Evolutionary conservation across 345 rosid genomes (phyloP).

Genomic region (Turnera subulata): DNA sequence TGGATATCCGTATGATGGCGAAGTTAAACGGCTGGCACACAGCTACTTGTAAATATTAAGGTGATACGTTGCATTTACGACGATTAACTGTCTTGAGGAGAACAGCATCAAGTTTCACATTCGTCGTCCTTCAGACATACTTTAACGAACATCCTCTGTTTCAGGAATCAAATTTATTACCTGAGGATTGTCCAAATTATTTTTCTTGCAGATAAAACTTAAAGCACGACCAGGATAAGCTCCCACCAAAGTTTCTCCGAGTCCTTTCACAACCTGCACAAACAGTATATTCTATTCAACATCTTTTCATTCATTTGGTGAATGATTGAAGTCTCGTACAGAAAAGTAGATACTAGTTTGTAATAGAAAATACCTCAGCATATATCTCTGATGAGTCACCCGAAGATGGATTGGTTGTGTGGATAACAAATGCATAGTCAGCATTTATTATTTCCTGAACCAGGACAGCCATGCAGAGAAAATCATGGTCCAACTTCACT

Average conservation of each 20-base stretch:
- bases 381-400: slow-evolving; percentile 90
- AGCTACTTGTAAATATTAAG: too few species aligned
- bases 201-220: slow-evolving; percentile 86
- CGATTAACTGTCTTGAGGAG: too few species aligned
- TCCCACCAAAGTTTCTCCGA: slow-evolving; percentile 97
- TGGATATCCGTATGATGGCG: neutral
- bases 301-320: slow-evolving; percentile 6
- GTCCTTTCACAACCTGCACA: slow-evolving; percentile 87
- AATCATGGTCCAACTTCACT: slow-evolving; percentile 84
- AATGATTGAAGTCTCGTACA: neutral
- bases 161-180: slow-evolving; percentile 25
- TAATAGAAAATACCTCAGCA: slow-evolving; percentile 90
- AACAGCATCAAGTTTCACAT: neutral
- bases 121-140: neutral
- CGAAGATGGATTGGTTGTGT: slow-evolving; percentile 94
- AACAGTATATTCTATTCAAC: slow-evolving; percentile 13
- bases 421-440: slow-evolving; percentile 96
- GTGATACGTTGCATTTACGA: too few species aligned
- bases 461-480: slow-evolving; percentile 96
- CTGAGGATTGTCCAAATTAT: slow-evolving; percentile 65
- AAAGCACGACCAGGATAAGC: slow-evolving; percentile 99
- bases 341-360: slow-evolving; percentile 3
- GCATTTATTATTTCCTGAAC: slow-evolving; percentile 96
- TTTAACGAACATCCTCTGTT: neutral
- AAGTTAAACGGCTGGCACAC: too few species aligned